Conservation (phyloP, 1,139 yeast species). For the Lodderomyces oxycetoniae region DNA sequence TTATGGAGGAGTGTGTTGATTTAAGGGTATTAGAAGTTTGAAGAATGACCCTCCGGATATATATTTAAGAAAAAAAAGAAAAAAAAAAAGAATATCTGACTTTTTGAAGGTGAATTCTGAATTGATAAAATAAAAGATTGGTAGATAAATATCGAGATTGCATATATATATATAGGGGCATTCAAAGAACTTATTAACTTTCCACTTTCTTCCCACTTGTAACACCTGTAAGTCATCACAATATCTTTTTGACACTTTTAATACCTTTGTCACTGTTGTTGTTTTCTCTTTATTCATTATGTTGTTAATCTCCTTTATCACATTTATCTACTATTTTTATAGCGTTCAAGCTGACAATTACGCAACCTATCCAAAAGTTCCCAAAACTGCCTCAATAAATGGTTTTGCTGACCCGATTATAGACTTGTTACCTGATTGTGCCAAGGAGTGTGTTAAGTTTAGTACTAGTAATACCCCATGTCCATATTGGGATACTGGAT, state of each 20-base stretch:
- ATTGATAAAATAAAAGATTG: no score
- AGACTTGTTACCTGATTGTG: slow-evolving; percentile 39
- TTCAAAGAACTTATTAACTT: no score
- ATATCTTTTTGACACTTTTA: neutral
- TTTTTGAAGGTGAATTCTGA: no score
- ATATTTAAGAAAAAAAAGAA: no score
- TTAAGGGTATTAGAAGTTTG: no score
- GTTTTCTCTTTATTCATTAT: slow-evolving; percentile 2
- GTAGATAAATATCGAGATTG: no score
- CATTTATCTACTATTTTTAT: slow-evolving; percentile 4
- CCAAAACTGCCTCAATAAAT: slow-evolving; percentile 46
- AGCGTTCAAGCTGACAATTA: slow-evolving; percentile 16
- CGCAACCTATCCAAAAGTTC: slow-evolving; percentile 43
- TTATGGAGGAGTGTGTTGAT: no score
- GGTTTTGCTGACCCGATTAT: slow-evolving; percentile 51
- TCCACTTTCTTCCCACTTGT: no score
- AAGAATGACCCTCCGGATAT: no score
- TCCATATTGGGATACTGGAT: slow-evolving; percentile 54
- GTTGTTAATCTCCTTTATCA: slow-evolving; percentile 4
- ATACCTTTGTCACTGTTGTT: neutral
- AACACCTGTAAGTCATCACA: no score
- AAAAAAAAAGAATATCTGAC: no score
- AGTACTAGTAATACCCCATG: slow-evolving; percentile 38
- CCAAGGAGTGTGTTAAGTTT: slow-evolving; percentile 36
- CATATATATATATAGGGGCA: no score